Percentiles rank a stretch among this genome's conserved stretches.
These are phyloP conservation scores for Aurantiochytrium sp. DNA, from an alignment of 108 stramenopile species.

Conservation along the genomic window DNA sequence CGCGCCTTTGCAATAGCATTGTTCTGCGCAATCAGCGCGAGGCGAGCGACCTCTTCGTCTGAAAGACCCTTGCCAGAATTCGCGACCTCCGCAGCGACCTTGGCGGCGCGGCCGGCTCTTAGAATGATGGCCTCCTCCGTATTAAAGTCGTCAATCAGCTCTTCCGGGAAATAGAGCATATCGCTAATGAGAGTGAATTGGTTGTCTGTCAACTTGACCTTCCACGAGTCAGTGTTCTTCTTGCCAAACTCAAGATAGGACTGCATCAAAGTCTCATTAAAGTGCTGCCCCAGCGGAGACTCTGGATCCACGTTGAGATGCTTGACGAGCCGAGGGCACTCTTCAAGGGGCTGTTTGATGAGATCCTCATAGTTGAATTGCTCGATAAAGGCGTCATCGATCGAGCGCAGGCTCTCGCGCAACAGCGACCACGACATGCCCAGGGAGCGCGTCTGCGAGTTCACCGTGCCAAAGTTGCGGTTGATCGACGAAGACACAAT, in stretches of 20 bases:
- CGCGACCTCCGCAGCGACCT: background rate
- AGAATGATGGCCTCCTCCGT: background rate
- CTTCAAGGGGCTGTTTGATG: background rate
- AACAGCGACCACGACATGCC: slow-evolving; percentile 10
- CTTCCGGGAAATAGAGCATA: background rate
- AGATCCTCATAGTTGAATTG: background rate
- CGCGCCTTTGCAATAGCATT: background rate
- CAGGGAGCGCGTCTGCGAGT: background rate
- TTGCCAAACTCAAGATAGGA: background rate
- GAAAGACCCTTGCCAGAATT: background rate
- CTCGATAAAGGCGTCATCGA: background rate
- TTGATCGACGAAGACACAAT: slow-evolving; percentile 14
- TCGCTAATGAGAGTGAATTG: background rate
- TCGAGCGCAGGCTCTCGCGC: background rate
- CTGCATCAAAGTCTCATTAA: background rate
- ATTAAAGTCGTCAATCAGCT: background rate
- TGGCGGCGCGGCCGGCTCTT: background rate
- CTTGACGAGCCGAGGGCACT: background rate
- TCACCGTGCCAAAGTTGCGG: slow-evolving; percentile 15
- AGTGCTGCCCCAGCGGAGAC: background rate
- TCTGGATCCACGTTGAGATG: background rate
- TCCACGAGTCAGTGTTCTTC: background rate
- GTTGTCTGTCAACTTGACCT: background rate
- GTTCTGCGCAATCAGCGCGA: background rate
- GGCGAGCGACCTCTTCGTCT: background rate